Conservation (phyloP, 2,329 filamentous ascomycete species). For the Aureobasidium sp. region DNA sequence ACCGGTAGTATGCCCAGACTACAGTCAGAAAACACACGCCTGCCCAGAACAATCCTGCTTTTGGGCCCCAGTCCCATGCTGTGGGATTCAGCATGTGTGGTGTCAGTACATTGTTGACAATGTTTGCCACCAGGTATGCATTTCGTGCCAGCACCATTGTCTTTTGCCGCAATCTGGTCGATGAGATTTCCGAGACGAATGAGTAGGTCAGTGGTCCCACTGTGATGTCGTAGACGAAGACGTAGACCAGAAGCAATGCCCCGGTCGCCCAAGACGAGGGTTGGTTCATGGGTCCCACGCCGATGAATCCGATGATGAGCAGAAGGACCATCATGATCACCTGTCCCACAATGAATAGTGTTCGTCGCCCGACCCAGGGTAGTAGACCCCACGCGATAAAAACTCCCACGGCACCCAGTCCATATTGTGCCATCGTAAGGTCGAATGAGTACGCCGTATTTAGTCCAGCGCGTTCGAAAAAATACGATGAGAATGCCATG, state of each 20-base stretch:
- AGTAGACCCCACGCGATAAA: constrained; percentile 28
- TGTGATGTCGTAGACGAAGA: constrained; percentile 24
- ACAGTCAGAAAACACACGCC: constrained; percentile 37
- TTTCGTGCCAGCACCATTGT: constrained; percentile 24
- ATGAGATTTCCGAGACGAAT: constrained; percentile 24
- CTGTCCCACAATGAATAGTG: constrained; percentile 28
- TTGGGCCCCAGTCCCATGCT: constrained; percentile 14
- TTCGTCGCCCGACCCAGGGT: constrained; percentile 30
- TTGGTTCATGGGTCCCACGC: constrained; percentile 14
- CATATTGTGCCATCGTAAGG: constrained; percentile 27
- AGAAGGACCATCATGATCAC: constrained; percentile 27
- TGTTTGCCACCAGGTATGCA: constrained; percentile 21
- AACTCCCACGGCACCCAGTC: constrained; percentile 21
- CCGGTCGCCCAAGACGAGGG: constrained; percentile 33
- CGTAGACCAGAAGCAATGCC: constrained; percentile 43
- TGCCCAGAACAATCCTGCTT: constrained; percentile 33
- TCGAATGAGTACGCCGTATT: constrained; percentile 26
- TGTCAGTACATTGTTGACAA: constrained; percentile 21
- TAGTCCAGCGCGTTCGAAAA: constrained; percentile 33
- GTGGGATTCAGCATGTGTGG: constrained; percentile 22
- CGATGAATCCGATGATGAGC: constrained; percentile 20
- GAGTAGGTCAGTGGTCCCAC: constrained; percentile 25
- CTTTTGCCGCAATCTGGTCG: constrained; percentile 22
- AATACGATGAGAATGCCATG: constrained; percentile 30
- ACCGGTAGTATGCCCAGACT: constrained; percentile 44